Conservation (phyloP, 495 filamentous ascomycete genomes). For the Hyaloscypha variabilis region DNA sequence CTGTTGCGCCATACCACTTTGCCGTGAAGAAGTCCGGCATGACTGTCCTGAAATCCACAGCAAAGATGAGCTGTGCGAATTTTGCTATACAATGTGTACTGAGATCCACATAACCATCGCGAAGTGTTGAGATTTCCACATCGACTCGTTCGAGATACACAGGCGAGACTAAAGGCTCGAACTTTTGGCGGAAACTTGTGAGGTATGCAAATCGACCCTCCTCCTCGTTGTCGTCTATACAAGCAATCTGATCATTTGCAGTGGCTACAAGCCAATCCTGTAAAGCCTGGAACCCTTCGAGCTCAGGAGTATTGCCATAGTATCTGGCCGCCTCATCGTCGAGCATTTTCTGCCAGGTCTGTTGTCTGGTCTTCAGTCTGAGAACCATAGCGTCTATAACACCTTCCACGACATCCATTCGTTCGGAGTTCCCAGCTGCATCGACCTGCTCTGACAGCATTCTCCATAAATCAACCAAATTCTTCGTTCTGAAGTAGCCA, state of each 20-base stretch:
- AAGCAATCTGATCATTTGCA: conserved; percentile 97
- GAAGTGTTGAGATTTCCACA: conserved; percentile 71
- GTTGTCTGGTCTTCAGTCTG: conserved; percentile 77
- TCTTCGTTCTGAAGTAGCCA: conserved; percentile 86
- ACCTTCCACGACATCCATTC: conserved; percentile 86
- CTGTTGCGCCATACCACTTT: conserved; percentile 80
- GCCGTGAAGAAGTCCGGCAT: conserved; percentile 89
- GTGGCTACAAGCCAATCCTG: conserved; percentile 97
- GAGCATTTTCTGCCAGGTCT: conserved; percentile 81
- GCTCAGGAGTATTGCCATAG: conserved; percentile 58
- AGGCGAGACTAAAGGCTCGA: conserved; percentile 76
- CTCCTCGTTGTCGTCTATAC: conserved; percentile 86
- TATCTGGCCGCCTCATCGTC: conserved; percentile 83
- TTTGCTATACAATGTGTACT: conserved; percentile 86
- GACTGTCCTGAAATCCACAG: conserved; percentile 78
- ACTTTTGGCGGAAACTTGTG: conserved; percentile 76
- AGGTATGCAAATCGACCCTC: conserved; percentile 74
- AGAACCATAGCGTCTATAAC: conserved; percentile 94
- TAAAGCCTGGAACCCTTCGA: conserved; percentile 77
- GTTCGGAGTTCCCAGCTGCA: conserved; percentile 77
- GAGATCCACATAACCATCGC: conserved; percentile 91
- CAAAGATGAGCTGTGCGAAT: conserved; percentile 84
- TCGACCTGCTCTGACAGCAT: conserved; percentile 93
- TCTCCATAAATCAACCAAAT: conserved; percentile 91
- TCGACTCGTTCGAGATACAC: conserved; percentile 74